phyloP scores from a whole-genome alignment of 306 rosid genomes.

The Malus sylvestris region DNA sequence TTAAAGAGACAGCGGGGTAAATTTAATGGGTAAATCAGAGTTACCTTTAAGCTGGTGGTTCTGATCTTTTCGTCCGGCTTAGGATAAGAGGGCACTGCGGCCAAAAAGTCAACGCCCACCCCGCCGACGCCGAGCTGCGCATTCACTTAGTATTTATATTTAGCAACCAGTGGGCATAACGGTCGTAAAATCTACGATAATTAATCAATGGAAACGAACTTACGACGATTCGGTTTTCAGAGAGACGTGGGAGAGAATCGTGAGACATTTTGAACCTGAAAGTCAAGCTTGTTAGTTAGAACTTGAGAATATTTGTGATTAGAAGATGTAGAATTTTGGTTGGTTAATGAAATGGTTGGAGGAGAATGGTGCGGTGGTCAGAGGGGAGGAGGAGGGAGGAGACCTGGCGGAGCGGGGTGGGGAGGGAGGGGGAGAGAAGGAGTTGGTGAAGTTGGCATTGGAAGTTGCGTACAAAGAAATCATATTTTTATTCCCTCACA shows the following conservation, averaged over 20 bases:
- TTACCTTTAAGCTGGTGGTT: constrained; percentile 59
- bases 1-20: neutral
- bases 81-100: constrained; percentile 58
- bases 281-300: neutral
- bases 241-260: constrained; percentile 33
- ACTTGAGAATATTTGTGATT: neutral
- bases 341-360: neutral
- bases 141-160: neutral
- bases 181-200: neutral
- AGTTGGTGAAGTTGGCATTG: neutral
- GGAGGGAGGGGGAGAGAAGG: neutral
- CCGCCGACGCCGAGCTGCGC: constrained; percentile 72
- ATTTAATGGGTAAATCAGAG: neutral
- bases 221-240: constrained; percentile 16
- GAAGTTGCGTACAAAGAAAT: neutral
- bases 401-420: constrained; percentile 15
- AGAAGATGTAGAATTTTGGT: neutral
- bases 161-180: neutral
- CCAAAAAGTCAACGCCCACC: constrained; percentile 51
- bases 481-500: neutral
- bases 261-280: constrained; percentile 42
- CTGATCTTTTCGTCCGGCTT: constrained; percentile 74
- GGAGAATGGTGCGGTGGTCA: neutral
- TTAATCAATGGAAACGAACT: neutral
- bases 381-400: neutral